Percentiles rank a stretch among this genome's conserved stretches.
Conservation (phyloP, 2,329 filamentous ascomycete genomes). For the Teratosphaeria epicoccoides region DNA sequence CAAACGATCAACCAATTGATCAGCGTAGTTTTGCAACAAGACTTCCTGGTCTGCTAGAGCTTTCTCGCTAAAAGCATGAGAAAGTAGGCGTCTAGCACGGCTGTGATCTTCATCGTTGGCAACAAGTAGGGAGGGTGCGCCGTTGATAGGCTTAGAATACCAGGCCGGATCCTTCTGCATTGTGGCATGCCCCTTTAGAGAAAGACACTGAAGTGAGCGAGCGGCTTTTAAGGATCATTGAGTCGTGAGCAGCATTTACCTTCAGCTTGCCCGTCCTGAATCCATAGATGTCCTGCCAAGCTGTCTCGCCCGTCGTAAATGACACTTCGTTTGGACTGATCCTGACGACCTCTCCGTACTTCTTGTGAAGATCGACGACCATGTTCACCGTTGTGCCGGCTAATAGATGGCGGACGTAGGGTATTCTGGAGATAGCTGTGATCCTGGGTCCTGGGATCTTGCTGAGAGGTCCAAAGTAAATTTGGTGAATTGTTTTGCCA, state of each 20-base stretch:
- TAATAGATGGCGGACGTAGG: slow-evolving; percentile 15
- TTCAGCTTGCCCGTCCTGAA: slow-evolving; percentile 25
- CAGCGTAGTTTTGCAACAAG: slow-evolving; percentile 30
- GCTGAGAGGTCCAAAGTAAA: slow-evolving; percentile 34
- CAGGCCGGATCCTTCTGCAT: slow-evolving; percentile 28
- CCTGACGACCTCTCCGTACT: slow-evolving; percentile 34
- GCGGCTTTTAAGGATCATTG: too few species aligned
- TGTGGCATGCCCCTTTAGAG: background rate
- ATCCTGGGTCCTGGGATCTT: slow-evolving; percentile 35
- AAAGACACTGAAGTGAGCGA: too few species aligned
- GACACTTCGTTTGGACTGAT: slow-evolving; percentile 33
- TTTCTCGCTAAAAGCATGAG: slow-evolving; percentile 34
- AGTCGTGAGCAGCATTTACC: too few species aligned
- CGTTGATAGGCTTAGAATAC: slow-evolving; percentile 25
- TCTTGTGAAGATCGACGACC: slow-evolving; percentile 36
- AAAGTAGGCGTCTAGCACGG: slow-evolving; percentile 29
- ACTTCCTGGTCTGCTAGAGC: slow-evolving; percentile 32
- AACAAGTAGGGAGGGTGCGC: slow-evolving; percentile 20
- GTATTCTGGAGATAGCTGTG: slow-evolving; percentile 16
- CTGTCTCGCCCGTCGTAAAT: slow-evolving; percentile 33
- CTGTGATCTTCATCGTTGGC: slow-evolving; percentile 30
- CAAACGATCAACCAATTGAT: slow-evolving; percentile 29
- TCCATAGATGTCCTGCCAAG: slow-evolving; percentile 36
- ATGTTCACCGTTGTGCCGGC: slow-evolving; percentile 16
- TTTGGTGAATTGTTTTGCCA: background rate